A percentile compares a stretch with the other conserved stretches of the same genome.
Evolutionary conservation across 345 rosid species (phyloP).

Genomic region (Gossypium rotundifolium): DNA sequence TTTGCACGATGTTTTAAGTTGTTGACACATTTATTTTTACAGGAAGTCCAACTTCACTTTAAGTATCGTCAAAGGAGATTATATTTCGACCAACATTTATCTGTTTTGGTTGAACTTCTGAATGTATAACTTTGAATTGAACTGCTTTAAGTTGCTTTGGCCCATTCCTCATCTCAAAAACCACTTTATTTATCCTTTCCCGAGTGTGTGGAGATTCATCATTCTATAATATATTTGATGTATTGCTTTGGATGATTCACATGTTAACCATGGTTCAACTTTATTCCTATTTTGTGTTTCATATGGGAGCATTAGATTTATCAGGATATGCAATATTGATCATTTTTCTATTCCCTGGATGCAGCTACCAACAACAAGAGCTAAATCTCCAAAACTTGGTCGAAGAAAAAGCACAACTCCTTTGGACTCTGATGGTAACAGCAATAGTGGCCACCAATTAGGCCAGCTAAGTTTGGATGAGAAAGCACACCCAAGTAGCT

Average conservation of each 20-base stretch:
- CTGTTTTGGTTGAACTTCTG: background rate
- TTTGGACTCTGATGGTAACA: conserved; percentile 47
- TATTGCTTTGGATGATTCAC: background rate
- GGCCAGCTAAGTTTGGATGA: conserved; percentile 74
- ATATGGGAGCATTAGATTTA: background rate
- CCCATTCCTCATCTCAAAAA: background rate
- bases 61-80: background rate
- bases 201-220: background rate
- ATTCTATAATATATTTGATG: background rate
- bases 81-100: background rate
- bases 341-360: conserved; percentile 12
- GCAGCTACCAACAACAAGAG: conserved; percentile 91
- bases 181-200: background rate
- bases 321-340: background rate
- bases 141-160: conserved; percentile 3
- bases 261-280: background rate
- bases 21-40: background rate
- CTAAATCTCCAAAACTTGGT: conserved; percentile 97
- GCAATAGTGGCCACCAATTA: conserved; percentile 21
- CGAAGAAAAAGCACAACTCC: conserved; percentile 52
- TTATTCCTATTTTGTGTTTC: background rate
- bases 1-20: background rate
- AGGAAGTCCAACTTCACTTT: background rate
- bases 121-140: background rate
- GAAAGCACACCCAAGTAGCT: conserved; percentile 31